phyloP scores from a whole-genome alignment of 257 asterid genomes.

The Solanum phureja region DNA sequence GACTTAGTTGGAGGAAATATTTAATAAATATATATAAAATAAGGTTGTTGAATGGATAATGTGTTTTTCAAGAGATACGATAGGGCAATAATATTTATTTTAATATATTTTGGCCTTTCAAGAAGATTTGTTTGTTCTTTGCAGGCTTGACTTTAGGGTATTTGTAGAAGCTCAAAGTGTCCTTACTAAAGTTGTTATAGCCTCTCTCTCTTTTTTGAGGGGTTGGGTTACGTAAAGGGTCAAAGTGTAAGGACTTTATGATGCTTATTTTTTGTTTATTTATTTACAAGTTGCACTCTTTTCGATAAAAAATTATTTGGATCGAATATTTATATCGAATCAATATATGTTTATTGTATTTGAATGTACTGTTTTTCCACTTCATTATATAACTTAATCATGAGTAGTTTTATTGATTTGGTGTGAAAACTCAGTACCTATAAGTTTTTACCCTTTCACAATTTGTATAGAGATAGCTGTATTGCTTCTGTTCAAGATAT shows the following conservation, averaged over 20 bases:
- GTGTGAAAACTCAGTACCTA: neutral
- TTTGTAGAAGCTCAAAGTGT: neutral
- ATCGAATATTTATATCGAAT: neutral
- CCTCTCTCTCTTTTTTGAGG: neutral
- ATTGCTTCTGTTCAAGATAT: neutral
- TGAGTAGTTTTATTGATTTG: neutral
- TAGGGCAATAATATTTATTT: neutral
- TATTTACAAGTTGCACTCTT: neutral
- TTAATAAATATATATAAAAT: neutral
- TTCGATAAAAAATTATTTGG: neutral
- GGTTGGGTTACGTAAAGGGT: neutral
- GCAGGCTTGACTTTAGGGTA: neutral
- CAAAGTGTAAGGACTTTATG: neutral
- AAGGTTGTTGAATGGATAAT: slow-evolving; percentile 2
- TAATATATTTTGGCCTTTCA: slow-evolving; percentile 5
- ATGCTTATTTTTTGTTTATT: neutral
- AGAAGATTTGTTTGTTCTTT: neutral
- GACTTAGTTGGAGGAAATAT: neutral
- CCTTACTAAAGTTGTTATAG: neutral
- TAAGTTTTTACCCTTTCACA: neutral
- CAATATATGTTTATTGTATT: neutral
- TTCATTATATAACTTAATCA: neutral
- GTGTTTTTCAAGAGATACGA: neutral
- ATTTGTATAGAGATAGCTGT: neutral
- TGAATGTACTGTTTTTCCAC: neutral